Evolutionary conservation across 2,329 filamentous ascomycete genomes (phyloP), one percentile per base, ranked within the genome.

Genomic region (Rhynchosporium graminicola): DNA sequence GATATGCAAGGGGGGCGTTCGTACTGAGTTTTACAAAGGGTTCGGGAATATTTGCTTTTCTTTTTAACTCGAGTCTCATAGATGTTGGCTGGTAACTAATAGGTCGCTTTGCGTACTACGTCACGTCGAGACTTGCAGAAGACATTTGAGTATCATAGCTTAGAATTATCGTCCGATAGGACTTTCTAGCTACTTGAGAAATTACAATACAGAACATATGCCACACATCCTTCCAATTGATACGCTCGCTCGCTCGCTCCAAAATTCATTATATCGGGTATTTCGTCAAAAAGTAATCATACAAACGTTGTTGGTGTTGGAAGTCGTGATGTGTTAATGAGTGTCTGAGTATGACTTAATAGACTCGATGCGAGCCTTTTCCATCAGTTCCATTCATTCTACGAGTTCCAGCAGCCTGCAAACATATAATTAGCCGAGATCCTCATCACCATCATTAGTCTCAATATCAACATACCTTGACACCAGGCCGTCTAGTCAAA

Each of bases 311-410:
- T 5, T 36, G 33, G 50, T 40, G 50, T 38, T 13, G 26, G 33
- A 4, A 9, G 38, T 28, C 20, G 36, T 13, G 31, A 26, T 40
- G 28, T 60, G 42, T 59, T 38, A 28, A n/a, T 43, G 29, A 12
- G 33, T n/a, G 47, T 13, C 15, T 12, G 9, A 33, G 42, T 15
- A 29, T 15, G 9, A 31, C 55, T 59, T 69, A 72, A 52, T 71
- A 72, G 28, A 66, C 67, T 52, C 70, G 69, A 61, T 68, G 81
- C 61, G 78, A 80, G 62, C 85, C 84, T 43, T 87, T 83, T 2
- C 88, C 88, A 74, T 91, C 89, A 52, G 88, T 91, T 46, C 89
- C 88, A 69, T 85, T 83, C 87, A 91, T 91, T 60, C 89, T 82
- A 63, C 88, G 82, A 56, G 88, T 89, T 33, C 89, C 89, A 69